Base-by-base conservation (phyloP, 305 asterid species). In the Galium porrigens region DNA sequence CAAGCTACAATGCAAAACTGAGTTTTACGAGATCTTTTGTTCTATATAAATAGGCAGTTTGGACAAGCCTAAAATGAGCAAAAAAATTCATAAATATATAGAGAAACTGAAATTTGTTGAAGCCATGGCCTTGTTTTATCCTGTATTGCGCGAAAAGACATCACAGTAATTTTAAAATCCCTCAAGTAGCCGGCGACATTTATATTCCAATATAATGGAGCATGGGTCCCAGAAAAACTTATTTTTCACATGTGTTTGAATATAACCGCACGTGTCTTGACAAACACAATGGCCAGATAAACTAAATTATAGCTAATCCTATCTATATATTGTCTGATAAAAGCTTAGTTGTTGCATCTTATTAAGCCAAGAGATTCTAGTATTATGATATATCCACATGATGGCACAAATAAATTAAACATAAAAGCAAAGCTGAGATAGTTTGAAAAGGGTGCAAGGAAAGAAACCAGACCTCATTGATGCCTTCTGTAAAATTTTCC, bases 401-500 rank as follows among this genome's bases (percentile, higher is more conserved):
- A 54, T 37, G 27, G 41, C 25, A 68, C 56, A 49, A 12, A 17
- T 10, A 76, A 59, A 55, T 11, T n/a, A 32, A 58, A 65, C 41
- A 69, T 25, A 5, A 6, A 39, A 71, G 18, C 61, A 55, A 66
- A 30, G 25, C 36, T 5, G 32, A 20, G n/a, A 65, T 7, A 5
- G 22, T 22, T 22, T 59, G 30, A 49, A 48, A 33, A 32, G 10
- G 30, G 11, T 17, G 46, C 37, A 58, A 66, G 56, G 49, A 30
- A 61, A 36, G 42, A 57, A 8, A 68, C 22, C 37, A 53, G 58
- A 90, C 97, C 94, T 86, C 91, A 66, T 65, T 42, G 53, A 78
- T 66, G 72, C 82, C 88, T 63, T 71, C 68, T 53, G 87, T 80
- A 71, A 72, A 84, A 64, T 74, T 70, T 76, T 79, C 95, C 95